Evolutionary conservation across 1,284 basidiomycete genomes (phyloP).

Genomic region (Melampsora abietis-canadensis): DNA sequence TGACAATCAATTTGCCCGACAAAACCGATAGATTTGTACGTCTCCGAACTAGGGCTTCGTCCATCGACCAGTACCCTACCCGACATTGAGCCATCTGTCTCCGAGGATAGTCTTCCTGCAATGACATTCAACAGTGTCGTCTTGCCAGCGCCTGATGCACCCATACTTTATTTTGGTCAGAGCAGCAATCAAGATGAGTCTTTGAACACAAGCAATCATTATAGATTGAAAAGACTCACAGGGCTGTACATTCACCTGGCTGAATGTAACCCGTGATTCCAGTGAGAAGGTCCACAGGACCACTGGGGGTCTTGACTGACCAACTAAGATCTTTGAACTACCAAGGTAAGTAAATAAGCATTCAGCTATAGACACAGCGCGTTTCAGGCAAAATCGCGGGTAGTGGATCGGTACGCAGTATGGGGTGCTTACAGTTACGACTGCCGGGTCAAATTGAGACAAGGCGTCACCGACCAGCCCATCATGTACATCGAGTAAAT

Average conservation of each 20-base stretch:
- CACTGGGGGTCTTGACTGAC: constrained; percentile 7
- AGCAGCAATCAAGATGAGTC: constrained; percentile 4
- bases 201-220: not conserved
- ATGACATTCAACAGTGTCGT: constrained; percentile 38
- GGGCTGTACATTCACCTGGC: constrained; percentile 42
- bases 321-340: constrained; percentile 25
- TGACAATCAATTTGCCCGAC: constrained; percentile 38
- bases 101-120: constrained; percentile 7
- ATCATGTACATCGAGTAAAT: not conserved
- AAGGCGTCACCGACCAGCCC: not conserved
- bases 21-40: constrained; percentile 37
- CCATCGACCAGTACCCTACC: constrained; percentile 39
- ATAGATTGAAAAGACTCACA: constrained; percentile 27
- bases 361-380: not conserved
- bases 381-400: too few species aligned
- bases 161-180: constrained; percentile 15
- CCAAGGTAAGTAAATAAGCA: not conserved
- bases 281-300: constrained; percentile 17
- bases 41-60: constrained; percentile 19
- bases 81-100: constrained; percentile 6
- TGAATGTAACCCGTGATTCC: constrained; percentile 33
- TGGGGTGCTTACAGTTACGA: constrained; percentile 13
- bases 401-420: too few species aligned
- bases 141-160: constrained; percentile 40
- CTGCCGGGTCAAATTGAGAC: constrained; percentile 31